Base-by-base conservation (phyloP, 2,329 filamentous ascomycete species). In the Aspergillus aculeatus region DNA sequence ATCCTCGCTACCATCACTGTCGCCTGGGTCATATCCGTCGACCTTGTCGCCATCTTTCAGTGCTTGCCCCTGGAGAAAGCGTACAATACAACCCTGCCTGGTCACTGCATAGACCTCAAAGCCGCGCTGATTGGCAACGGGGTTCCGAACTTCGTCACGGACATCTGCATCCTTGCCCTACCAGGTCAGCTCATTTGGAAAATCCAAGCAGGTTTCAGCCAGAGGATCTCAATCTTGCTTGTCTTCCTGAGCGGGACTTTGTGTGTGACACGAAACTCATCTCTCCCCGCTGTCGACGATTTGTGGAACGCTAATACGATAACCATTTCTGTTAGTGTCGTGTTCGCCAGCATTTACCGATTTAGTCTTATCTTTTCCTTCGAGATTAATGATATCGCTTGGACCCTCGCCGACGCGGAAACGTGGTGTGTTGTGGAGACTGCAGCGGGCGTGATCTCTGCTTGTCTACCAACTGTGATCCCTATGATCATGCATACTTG, bases 341-440 rank as follows among this genome's bases (percentile, higher is more conserved):
- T 56, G 4, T 26, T 26, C 7, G 26, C 26, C 6, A 26, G 26
- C 7, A 9, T 26, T n/a, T 58, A 58, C 50, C 56, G 56, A 16
- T 58, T 58, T 23, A 54, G 50, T 26, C 51, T 58, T 23, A 58
- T 58, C 26, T 58, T 58, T 23, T 16, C 29, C 0, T 32, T 58
- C 10, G 56, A 58, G 19, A 47, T 54, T 6, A 5, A 50, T 7
- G 56, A 58, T n/a, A 54, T 54, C n/a, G 24, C 54, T 16, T 56
- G 54, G 50, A 57, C 56, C 38, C 49, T 57, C 16, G 49, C 56
- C 24, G 38, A 52, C 5, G 56, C 56, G 35, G 49, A 57, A 47
- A 57, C 56, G 19, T 57, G 56, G 56, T 57, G 56, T 26, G 56
- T 57, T 10, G 49, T 57, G 49, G 56, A 57, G 47, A 57, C 38